Percentiles rank a stretch among this genome's conserved stretches.
Evolutionary conservation across 768 basidiomycete genomes (phyloP).

Genomic region (Suillus lakei): DNA sequence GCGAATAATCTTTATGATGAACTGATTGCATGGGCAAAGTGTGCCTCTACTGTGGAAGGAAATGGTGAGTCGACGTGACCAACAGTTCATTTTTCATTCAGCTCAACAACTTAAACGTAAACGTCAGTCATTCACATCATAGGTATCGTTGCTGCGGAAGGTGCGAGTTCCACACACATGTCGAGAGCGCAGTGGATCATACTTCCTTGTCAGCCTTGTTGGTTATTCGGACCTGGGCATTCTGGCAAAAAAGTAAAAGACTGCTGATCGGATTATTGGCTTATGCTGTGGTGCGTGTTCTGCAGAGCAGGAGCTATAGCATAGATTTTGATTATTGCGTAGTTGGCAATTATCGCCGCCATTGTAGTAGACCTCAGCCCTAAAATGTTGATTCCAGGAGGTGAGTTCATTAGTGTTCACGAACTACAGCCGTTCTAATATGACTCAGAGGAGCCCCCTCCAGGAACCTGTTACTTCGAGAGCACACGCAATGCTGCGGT

Average conservation of each 20-base stretch:
- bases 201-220: constrained; percentile 16
- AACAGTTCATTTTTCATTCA: not conserved
- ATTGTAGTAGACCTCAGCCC: constrained; percentile 7
- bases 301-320: not conserved
- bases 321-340: not conserved
- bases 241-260: constrained; percentile 20
- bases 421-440: not conserved
- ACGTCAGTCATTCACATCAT: constrained; percentile 8
- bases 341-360: constrained; percentile 14
- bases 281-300: constrained; percentile 13
- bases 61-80: constrained; percentile 11
- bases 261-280: constrained; percentile 14
- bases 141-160: no score
- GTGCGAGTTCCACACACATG: not conserved
- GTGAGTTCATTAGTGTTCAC: not conserved
- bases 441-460: not conserved
- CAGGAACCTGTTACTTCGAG: not conserved
- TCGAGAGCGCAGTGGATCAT: not conserved
- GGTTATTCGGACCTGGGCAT: constrained; percentile 21
- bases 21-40: not conserved
- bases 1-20: not conserved
- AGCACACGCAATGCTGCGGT: not conserved
- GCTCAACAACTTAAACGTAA: not conserved
- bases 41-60: constrained; percentile 5
- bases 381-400: constrained; percentile 7